phyloP scores from a whole-genome alignment of 1,139 yeast genomes.

The Debaryomyces subglobosus region DNA sequence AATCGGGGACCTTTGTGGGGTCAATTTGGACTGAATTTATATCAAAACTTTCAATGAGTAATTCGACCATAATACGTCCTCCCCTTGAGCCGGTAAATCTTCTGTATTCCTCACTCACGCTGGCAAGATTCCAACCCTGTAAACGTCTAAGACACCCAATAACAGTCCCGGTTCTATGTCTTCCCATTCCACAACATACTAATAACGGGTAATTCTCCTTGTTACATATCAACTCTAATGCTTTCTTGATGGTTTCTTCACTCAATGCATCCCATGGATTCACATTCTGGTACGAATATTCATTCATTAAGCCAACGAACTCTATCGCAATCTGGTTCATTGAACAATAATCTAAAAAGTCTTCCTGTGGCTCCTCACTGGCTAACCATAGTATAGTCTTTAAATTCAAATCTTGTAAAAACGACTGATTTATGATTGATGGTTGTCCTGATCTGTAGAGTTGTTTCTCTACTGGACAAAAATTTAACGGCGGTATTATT shows the following conservation, averaged over 20 bases:
- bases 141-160: constrained; percentile 88
- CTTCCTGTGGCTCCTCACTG: constrained; percentile 92
- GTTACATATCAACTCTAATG: constrained; percentile 74
- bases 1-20: constrained; percentile 52
- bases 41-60: constrained; percentile 85
- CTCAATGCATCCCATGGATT: constrained; percentile 98
- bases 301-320: constrained; percentile 68
- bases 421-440: constrained; percentile 89
- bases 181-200: constrained; percentile 97
- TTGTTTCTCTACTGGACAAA: constrained; percentile 89
- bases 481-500: constrained; percentile 91
- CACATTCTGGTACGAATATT: constrained; percentile 38
- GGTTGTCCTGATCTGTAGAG: constrained; percentile 94
- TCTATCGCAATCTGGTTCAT: constrained; percentile 67
- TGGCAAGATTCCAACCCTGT: constrained; percentile 94
- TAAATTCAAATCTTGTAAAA: constrained; percentile 70
- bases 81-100: constrained; percentile 92
- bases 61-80: constrained; percentile 87
- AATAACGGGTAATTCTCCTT: constrained; percentile 77
- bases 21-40: constrained; percentile 55
- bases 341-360: constrained; percentile 79
- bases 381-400: constrained; percentile 92
- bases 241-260: constrained; percentile 76
- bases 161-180: constrained; percentile 95
- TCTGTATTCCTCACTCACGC: constrained; percentile 92